Evolutionary conservation across 2,329 filamentous ascomycete genomes (phyloP), one percentile per base, ranked within the genome.

Genomic region (Davidsoniella eucalypti): DNA sequence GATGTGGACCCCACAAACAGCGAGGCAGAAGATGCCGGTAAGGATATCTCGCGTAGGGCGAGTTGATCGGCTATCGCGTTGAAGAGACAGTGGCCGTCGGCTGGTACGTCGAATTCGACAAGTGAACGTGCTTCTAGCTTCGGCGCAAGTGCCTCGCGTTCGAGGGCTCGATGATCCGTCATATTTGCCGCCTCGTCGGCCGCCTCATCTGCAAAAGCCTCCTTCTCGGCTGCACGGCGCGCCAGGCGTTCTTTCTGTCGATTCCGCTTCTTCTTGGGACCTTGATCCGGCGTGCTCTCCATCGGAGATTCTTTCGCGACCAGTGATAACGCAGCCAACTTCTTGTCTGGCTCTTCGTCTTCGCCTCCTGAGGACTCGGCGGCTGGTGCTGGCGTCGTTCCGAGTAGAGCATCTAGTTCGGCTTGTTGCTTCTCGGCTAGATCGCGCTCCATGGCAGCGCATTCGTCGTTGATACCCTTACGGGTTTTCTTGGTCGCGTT

Each of bases 81-180:
- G 66, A 96, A 98, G 14, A 98, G 69, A 61, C 92, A 98, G 66
- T 98, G 92, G 0, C 92, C 92, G 64, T 98, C 90, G 0, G 92
- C 87, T 38, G 75, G 75, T 52, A 98, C 87, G 52, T 86, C 79
- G 58, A 84, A 75, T 67, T 95, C 85, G 17, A 68, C 69, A 14
- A 96, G 71, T 0, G 70, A 71, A 52, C 82, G 67, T 42, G 71
- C 67, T 49, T 69, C 66, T 61, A 95, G 82, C 39, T 76, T 75
- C 25, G 69, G 68, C 52, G 75, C 69, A 79, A 98, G 88, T 44
- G 75, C 72, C 47, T 74, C 69, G 57, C 78, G 72, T 67, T 94
- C 87, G 48, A 75, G 66, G 42, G 73, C 73, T 53, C 84, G 79
- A 61, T 80, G 74, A 65, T 94, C 79, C 6, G 82, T 83, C 67